Conservation (phyloP, 371 early-diverging fungal species). For the Apophysomyces ossiformis region DNA sequence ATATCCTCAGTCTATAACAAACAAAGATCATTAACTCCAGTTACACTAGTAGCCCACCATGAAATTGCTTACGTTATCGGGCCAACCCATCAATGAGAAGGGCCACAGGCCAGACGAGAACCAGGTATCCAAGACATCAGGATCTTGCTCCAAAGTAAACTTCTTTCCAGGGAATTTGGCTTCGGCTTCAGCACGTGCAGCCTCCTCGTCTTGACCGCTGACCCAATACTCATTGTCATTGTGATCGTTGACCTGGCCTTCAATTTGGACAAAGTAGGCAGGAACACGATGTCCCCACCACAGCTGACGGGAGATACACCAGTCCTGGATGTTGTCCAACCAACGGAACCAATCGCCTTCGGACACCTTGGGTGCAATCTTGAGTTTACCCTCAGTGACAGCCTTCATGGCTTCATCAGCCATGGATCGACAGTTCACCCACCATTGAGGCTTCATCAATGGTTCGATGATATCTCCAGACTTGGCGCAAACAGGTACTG, state of each 20-base stretch:
- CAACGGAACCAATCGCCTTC: slow-evolving; percentile 97
- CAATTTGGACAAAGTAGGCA: slow-evolving; percentile 92
- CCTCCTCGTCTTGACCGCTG: slow-evolving; percentile 81
- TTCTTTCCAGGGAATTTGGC: slow-evolving; percentile 73
- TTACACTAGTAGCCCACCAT: background rate
- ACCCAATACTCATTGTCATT: slow-evolving; percentile 86
- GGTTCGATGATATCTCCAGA: slow-evolving; percentile 99
- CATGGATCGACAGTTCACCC: slow-evolving; percentile 94
- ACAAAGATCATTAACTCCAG: background rate
- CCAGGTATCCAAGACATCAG: slow-evolving; percentile 99
- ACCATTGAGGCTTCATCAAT: slow-evolving; percentile 99
- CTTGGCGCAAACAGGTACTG: slow-evolving; percentile 92
- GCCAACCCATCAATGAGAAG: slow-evolving; percentile 98
- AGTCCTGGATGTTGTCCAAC: slow-evolving; percentile 92
- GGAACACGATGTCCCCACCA: slow-evolving; percentile 99
- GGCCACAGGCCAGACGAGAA: slow-evolving; percentile 99
- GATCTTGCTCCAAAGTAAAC: slow-evolving; percentile 80
- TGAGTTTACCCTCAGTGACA: slow-evolving; percentile 84
- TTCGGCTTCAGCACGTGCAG: slow-evolving; percentile 79
- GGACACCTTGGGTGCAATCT: slow-evolving; percentile 90
- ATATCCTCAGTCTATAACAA: slow-evolving; percentile 76
- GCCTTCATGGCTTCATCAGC: slow-evolving; percentile 89
- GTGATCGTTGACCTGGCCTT: slow-evolving; percentile 34
- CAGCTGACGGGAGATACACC: slow-evolving; percentile 99
- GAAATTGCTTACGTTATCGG: slow-evolving; percentile 57